phyloP scores from a whole-genome alignment of 495 filamentous ascomycete genomes.

The Friedmanniomyces simplex region DNA sequence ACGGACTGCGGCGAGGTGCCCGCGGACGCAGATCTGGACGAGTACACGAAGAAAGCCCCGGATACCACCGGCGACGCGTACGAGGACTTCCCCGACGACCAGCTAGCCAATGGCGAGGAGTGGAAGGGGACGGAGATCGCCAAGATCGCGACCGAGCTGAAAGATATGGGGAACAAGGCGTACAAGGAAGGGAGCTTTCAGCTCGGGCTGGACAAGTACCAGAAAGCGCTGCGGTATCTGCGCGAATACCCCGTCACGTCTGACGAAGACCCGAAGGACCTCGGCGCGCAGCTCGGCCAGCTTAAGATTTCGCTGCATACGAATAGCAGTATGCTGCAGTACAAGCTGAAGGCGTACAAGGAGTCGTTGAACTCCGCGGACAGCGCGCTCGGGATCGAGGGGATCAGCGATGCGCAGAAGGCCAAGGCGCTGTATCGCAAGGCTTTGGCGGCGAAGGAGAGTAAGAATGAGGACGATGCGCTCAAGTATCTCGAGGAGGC shows the following conservation, averaged over 20 bases:
- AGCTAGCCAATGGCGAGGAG: conserved; percentile 35
- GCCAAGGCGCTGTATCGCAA: conserved; percentile 83
- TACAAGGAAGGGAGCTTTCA: conserved; percentile 68
- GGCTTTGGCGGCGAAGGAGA: conserved; percentile 56
- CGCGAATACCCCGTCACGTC: conserved; percentile 69
- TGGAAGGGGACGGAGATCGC: conserved; percentile 55
- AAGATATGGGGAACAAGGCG: conserved; percentile 82
- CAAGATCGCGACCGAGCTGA: conserved; percentile 75
- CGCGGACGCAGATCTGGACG: conserved; percentile 52
- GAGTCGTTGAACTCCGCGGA: conserved; percentile 60
- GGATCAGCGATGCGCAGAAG: conserved; percentile 61
- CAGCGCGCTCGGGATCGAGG: conserved; percentile 59
- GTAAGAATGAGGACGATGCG: conserved; percentile 82
- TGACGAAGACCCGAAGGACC: conserved; percentile 57
- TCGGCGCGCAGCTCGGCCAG: conserved; percentile 53
- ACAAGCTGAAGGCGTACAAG: conserved; percentile 62
- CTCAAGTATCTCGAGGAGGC: conserved; percentile 69
- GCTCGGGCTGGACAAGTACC: conserved; percentile 83
- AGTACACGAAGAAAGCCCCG: conserved; percentile 49
- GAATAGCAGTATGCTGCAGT: conserved; percentile 68
- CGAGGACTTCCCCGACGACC: conserved; percentile 94
- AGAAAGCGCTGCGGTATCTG: conserved; percentile 91
- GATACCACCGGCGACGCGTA: conserved; percentile 84
- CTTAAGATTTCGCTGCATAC: conserved; percentile 68
- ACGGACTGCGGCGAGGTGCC: conserved; percentile 75